phyloP scores from a whole-genome alignment of 2,329 filamentous ascomycete species.

The Pestalotiopsis sp. region DNA sequence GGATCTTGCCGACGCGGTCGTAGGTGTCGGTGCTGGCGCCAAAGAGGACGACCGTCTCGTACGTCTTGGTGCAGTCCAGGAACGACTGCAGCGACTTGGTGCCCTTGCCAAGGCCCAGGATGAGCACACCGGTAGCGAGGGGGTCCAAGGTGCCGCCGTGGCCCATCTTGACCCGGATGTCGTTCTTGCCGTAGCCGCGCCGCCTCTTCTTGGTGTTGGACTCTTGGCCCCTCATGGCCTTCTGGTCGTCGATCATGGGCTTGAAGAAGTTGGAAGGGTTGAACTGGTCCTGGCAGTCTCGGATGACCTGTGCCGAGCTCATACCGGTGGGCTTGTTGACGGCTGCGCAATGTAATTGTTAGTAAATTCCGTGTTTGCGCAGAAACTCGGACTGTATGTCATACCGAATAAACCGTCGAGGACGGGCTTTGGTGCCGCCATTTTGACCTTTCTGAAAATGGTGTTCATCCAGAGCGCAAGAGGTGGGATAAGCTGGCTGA shows the following conservation, averaged over 20 bases:
- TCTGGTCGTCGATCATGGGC: conserved; percentile 72
- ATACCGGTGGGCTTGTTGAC: conserved; percentile 90
- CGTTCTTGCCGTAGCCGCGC: conserved; percentile 58
- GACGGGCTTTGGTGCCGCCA: conserved; percentile 53
- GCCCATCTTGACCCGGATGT: conserved; percentile 84
- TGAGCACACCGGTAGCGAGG: conserved; percentile 88
- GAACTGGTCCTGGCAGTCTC: conserved; percentile 83
- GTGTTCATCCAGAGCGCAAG: conserved; percentile 32
- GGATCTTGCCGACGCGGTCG: conserved; percentile 81
- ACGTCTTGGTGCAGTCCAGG: conserved; percentile 87
- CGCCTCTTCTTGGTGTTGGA: conserved; percentile 61
- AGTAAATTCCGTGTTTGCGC: neutral
- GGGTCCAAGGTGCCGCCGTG: conserved; percentile 96
- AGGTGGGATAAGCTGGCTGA: conserved; percentile 13
- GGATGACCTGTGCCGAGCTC: conserved; percentile 88
- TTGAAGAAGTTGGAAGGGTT: conserved; percentile 79
- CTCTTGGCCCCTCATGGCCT: conserved; percentile 57
- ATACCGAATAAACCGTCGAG: conserved; percentile 63
- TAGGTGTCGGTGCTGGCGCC: conserved; percentile 93
- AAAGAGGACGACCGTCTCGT: conserved; percentile 88
- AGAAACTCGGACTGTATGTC: conserved; percentile 19
- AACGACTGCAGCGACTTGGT: conserved; percentile 84
- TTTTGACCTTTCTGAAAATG: conserved; percentile 40
- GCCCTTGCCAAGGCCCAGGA: conserved; percentile 83
- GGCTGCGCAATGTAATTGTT: conserved; percentile 52